Conservation (phyloP, 2,329 filamentous ascomycete species). For the Xylariaceae sp. region DNA sequence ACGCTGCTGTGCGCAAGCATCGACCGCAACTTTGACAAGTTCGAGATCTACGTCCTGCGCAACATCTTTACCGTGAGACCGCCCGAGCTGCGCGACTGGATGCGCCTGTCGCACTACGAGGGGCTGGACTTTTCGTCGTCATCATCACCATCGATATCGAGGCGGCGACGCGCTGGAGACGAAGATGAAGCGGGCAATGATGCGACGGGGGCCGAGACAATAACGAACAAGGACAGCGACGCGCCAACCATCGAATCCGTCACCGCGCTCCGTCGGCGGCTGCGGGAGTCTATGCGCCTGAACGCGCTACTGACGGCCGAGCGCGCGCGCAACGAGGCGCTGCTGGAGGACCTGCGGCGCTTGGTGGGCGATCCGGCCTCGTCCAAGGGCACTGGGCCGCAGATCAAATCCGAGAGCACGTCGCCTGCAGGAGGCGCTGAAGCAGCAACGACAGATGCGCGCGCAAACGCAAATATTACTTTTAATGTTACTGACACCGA, state of each 20-base stretch:
- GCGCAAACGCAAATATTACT: no score
- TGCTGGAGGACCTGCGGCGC: constrained; percentile 30
- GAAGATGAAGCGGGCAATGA: no score
- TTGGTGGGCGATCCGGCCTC: constrained; percentile 20
- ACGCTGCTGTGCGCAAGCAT: constrained; percentile 75
- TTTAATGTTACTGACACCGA: no score
- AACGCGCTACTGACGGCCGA: constrained; percentile 52
- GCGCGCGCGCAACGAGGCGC: constrained; percentile 40
- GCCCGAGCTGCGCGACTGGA: constrained; percentile 65
- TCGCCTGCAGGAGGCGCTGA: no score
- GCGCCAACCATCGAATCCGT: constrained; percentile 61
- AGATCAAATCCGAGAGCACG: no score
- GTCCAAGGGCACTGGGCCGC: neutral
- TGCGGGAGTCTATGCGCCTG: constrained; percentile 51
- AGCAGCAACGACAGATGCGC: no score
- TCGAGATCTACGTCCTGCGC: constrained; percentile 83
- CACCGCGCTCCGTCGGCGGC: constrained; percentile 62
- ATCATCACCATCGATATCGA: neutral
- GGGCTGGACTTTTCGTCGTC: constrained; percentile 45
- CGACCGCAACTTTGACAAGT: constrained; percentile 79
- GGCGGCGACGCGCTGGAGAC: constrained; percentile 2
- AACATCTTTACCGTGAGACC: constrained; percentile 70
- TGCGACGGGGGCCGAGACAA: no score
- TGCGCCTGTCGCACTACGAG: constrained; percentile 81
- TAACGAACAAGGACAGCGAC: constrained; percentile 1